Percentiles rank a stretch among this genome's conserved stretches.
These are phyloP conservation scores for Ustilago bromivora DNA, from an alignment of 1,284 basidiomycete genomes.

Conservation along the genomic window DNA sequence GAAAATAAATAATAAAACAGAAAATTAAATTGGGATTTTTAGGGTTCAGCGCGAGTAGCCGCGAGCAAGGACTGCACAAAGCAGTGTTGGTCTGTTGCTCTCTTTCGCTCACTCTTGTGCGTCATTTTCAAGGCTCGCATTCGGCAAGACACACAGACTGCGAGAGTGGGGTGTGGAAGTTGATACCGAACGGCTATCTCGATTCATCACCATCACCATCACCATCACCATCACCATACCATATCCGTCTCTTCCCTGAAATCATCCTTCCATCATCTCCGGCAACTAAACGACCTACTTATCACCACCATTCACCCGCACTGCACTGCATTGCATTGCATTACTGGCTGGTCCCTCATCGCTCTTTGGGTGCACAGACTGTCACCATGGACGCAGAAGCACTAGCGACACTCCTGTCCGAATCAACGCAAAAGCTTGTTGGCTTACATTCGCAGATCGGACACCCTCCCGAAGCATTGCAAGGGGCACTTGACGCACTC, in stretches of 20 bases:
- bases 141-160: constrained; percentile 1
- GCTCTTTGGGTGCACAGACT: constrained; percentile 5
- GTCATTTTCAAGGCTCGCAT: background rate
- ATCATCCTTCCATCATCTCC: background rate
- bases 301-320: background rate
- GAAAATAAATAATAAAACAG: background rate
- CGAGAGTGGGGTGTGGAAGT: constrained; percentile 4
- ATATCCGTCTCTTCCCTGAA: background rate
- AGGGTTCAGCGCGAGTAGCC: background rate
- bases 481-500: constrained; percentile 56
- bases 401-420: constrained; percentile 55
- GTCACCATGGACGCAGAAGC: constrained; percentile 60
- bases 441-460: constrained; percentile 61
- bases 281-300: background rate
- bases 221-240: background rate
- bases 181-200: background rate
- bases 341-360: background rate
- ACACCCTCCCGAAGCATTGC: constrained; percentile 55
- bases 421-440: constrained; percentile 57
- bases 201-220: constrained; percentile 2
- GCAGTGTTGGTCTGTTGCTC: constrained; percentile 16
- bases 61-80: constrained; percentile 12
- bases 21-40: constrained; percentile 4
- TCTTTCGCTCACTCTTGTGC: background rate
- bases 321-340: background rate